A percentile compares a stretch with the other conserved stretches of the same genome.
Conservation (phyloP, 768 basidiomycete species). For the Cyclocybe cylindracea region DNA sequence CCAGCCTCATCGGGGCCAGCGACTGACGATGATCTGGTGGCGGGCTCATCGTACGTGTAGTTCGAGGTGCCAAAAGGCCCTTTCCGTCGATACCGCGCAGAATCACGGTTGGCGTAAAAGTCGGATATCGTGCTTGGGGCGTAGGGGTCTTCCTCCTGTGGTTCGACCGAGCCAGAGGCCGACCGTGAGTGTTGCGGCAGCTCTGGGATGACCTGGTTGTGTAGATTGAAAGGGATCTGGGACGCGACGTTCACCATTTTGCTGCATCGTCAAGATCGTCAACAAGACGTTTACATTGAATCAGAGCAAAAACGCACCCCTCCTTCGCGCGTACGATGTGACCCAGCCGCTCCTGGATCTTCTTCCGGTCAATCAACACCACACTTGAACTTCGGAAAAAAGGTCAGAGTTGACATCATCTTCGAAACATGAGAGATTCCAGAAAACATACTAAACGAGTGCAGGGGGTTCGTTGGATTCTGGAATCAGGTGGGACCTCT, state of each 20-base stretch:
- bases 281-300: conserved; percentile 1
- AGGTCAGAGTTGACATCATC: conserved; percentile 2
- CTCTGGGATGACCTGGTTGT: conserved; percentile 32
- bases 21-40: conserved; percentile 10
- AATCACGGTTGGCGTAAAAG: conserved; percentile 12
- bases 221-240: conserved; percentile 61
- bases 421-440: conserved; percentile 10
- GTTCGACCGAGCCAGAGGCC: conserved; percentile 23
- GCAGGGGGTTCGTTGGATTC: conserved; percentile 21
- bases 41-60: conserved; percentile 2
- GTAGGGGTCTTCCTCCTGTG: conserved; percentile 15
- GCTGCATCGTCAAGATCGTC: conserved; percentile 29
- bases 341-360: conserved; percentile 53
- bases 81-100: conserved; percentile 14
- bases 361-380: conserved; percentile 45
- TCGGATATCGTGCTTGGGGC: conserved; percentile 12
- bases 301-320: conserved; percentile 40
- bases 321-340: conserved; percentile 63
- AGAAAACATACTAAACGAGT: conserved; percentile 23
- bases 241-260: conserved; percentile 74
- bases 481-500: conserved; percentile 34
- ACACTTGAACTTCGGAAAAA: conserved; percentile 19
- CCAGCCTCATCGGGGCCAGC: conserved; percentile 5
- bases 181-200: conserved; percentile 28
- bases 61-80: conserved; percentile 10